A percentile compares a stretch with the other conserved stretches of the same genome.
Evolutionary conservation across 805 yeast genomes (phyloP).

Genomic region (Tetrapisispora nanseiensis): DNA sequence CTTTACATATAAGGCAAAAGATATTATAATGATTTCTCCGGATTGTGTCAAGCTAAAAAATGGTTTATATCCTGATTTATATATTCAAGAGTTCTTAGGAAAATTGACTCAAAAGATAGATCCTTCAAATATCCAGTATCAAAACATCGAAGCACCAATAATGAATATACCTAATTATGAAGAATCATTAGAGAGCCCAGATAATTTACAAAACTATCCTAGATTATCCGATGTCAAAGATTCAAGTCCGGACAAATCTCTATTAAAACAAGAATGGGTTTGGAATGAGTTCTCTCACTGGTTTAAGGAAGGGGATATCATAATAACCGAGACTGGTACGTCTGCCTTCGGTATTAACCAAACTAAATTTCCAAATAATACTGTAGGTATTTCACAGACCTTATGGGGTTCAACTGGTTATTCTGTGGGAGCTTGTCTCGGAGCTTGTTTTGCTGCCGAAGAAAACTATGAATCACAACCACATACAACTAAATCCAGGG

Average conservation of each 20-base stretch:
- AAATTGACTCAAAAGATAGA: constrained; percentile 16
- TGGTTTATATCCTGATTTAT: constrained; percentile 52
- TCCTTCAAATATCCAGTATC: constrained; percentile 22
- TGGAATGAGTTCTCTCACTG: constrained; percentile 44
- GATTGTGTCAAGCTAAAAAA: constrained; percentile 52
- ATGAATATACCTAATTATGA: constrained; percentile 21
- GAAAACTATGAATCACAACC: constrained; percentile 27
- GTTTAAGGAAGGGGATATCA: constrained; percentile 47
- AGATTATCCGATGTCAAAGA: background rate
- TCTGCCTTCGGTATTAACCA: constrained; percentile 54
- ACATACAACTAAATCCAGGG: constrained; percentile 30
- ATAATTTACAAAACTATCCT: too few species aligned
- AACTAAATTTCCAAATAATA: constrained; percentile 42
- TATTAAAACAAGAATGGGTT: constrained; percentile 35
- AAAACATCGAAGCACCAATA: constrained; percentile 8
- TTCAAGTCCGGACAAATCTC: background rate
- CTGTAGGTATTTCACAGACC: constrained; percentile 48
- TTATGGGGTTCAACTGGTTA: constrained; percentile 62
- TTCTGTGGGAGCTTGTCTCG: constrained; percentile 54
- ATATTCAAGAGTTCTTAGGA: constrained; percentile 38
- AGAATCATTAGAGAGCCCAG: constrained; percentile 6
- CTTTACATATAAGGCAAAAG: constrained; percentile 53
- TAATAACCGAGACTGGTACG: constrained; percentile 58
- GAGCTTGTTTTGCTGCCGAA: constrained; percentile 49
- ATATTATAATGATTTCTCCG: constrained; percentile 59